Percentiles rank a stretch among this genome's conserved stretches.
phyloP scores from a whole-genome alignment of 208 protist species.

The Trypanosoma rangeli region DNA sequence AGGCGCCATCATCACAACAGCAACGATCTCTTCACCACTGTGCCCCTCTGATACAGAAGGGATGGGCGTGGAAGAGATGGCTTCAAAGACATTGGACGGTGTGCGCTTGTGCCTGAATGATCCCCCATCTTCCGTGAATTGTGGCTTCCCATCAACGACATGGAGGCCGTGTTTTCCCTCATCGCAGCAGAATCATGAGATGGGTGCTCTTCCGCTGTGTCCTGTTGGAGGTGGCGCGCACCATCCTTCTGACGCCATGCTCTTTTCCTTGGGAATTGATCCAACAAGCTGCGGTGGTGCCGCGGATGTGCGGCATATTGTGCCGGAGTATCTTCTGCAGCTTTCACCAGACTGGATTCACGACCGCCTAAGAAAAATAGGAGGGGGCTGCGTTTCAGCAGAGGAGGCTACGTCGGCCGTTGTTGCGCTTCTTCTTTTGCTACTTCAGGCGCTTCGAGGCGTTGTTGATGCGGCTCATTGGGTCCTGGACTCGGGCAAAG shows the following conservation, averaged over 20 bases:
- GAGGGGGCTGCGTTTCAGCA: neutral
- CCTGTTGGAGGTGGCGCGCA: neutral
- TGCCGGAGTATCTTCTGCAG: conserved; percentile 22
- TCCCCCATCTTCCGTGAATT: neutral
- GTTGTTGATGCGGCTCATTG: conserved; percentile 5
- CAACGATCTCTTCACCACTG: neutral
- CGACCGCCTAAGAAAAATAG: neutral
- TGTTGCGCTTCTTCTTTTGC: conserved; percentile 13
- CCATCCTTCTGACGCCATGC: neutral
- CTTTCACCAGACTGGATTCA: conserved; percentile 22
- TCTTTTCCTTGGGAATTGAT: neutral
- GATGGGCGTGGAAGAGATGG: too few species aligned
- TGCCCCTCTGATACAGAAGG: neutral
- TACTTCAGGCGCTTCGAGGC: conserved; percentile 14
- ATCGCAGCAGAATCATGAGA: neutral
- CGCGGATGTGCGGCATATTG: neutral
- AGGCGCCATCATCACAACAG: neutral
- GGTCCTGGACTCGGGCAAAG: neutral
- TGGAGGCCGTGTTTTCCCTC: neutral
- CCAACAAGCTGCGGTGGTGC: neutral
- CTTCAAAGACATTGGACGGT: neutral
- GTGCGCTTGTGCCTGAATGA: neutral
- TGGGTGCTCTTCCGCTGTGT: neutral
- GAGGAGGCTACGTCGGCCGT: conserved; percentile 9
- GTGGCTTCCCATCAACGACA: neutral